Base-by-base conservation (phyloP, 768 basidiomycete genomes). In the Suillus occidentalis region DNA sequence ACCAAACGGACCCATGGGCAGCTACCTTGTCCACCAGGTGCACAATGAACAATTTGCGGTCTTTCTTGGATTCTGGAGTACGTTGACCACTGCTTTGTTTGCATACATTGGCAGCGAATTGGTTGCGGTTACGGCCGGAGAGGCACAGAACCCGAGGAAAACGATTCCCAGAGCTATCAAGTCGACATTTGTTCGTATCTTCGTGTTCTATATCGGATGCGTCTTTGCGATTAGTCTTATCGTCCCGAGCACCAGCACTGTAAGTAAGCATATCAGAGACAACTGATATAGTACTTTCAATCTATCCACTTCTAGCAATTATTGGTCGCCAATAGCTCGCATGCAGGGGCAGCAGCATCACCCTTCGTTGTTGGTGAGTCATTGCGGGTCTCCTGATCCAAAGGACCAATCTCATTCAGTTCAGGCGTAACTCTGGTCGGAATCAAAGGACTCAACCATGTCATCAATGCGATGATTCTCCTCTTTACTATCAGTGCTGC, bases 61-160 rank as follows among this genome's bases (percentile, higher is more conserved):
- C 65, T 89, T 90, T 80, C 79, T 88, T 25, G 89, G 88, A 13
- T 89, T 92, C 72, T 92, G 89, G 85, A 81, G 85, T 18, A 87
- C 88, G 4, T 75, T 91, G 53, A 88, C 85, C 56, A 92, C 88
- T 66, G 90, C 88, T 31, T 79, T 89, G 4, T 92, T 92, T 76
- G 87, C 89, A 16, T 88, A 84, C 72, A 85, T 88, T 64, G 89
- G 90, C 37, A 94, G 90, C 22, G 91, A 94, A 74, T 80, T 91
- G 20, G 87, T 94, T 65, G 90, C 90, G 71, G 86, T 91, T 64
- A 80, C 79, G 34, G 85, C 79, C n/a, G 73, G 76, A 52, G 73
- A 87, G 79, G 87, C 87, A 13, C 83, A 90, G 72, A 89, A 92
- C 75, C 91, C 90, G 40, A 80, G 89, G 65, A 84, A 84, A 72